phyloP scores from a whole-genome alignment of 495 filamentous ascomycete genomes.

The Penicillium parvum region DNA sequence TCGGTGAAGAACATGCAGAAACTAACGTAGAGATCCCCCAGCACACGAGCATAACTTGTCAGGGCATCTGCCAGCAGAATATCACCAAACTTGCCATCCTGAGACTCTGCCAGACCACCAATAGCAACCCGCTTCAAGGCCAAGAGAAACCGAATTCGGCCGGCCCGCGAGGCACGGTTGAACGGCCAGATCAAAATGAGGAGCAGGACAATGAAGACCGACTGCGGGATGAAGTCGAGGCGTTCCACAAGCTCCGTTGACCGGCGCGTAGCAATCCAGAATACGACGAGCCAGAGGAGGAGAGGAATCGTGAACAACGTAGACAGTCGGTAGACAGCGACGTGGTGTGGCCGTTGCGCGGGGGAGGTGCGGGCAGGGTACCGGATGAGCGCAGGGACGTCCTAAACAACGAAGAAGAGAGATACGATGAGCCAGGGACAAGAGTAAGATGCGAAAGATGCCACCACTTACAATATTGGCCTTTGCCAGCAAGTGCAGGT shows the following conservation, averaged over 20 bases:
- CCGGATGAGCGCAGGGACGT: slow-evolving; percentile 73
- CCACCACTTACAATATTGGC: slow-evolving; percentile 60
- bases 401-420: slow-evolving; percentile 35
- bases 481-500: slow-evolving; percentile 74
- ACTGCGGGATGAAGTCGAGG: slow-evolving; percentile 78
- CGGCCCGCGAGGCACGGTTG: slow-evolving; percentile 62
- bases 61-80: slow-evolving; percentile 91
- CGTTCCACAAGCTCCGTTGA: slow-evolving; percentile 59
- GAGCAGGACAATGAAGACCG: slow-evolving; percentile 66
- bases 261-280: slow-evolving; percentile 77
- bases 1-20: slow-evolving; percentile 81
- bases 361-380: slow-evolving; percentile 66
- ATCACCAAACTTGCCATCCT: slow-evolving; percentile 89
- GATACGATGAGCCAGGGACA: background rate
- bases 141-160: slow-evolving; percentile 69
- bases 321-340: slow-evolving; percentile 78
- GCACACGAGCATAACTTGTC: slow-evolving; percentile 87
- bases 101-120: slow-evolving; percentile 73
- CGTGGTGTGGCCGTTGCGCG: slow-evolving; percentile 65
- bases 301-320: slow-evolving; percentile 67
- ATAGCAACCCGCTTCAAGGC: slow-evolving; percentile 68
- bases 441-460: background rate
- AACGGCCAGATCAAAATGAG: slow-evolving; percentile 68
- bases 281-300: slow-evolving; percentile 62
- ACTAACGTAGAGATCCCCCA: slow-evolving; percentile 83